Evolutionary conservation across 495 filamentous ascomycete genomes (phyloP).

Genomic region (Amniculicola lignicola): DNA sequence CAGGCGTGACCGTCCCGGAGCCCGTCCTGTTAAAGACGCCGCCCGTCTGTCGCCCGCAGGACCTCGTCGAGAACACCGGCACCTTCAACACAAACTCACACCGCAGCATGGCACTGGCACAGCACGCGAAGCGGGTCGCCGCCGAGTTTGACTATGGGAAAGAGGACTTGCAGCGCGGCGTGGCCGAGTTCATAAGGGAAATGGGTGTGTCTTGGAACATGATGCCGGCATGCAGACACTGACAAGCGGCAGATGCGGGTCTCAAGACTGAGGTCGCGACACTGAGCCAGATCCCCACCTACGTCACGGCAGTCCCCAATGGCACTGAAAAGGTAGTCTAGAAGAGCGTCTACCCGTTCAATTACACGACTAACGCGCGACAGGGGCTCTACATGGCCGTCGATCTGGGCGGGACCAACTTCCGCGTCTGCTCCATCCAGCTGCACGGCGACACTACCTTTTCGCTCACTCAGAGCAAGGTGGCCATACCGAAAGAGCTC

Average conservation of each 20-base stretch:
- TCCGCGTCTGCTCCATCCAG: constrained; percentile 91
- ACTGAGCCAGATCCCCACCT: constrained; percentile 94
- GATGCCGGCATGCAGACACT: neutral
- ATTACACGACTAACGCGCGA: constrained; percentile 10
- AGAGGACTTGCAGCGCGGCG: constrained; percentile 72
- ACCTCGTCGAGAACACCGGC: constrained; percentile 21
- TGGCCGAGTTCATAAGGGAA: constrained; percentile 79
- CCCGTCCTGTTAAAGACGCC: constrained; percentile 12
- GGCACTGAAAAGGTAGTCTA: constrained; percentile 83
- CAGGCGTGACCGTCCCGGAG: constrained; percentile 8
- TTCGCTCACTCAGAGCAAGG: constrained; percentile 85
- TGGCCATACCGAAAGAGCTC: constrained; percentile 80
- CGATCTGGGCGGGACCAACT: constrained; percentile 95
- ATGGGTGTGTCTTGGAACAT: constrained; percentile 56
- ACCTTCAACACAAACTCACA: constrained; percentile 29
- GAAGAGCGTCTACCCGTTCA: neutral
- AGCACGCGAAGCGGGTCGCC: constrained; percentile 74
- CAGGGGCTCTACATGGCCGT: constrained; percentile 95
- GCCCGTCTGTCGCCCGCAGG: constrained; percentile 15
- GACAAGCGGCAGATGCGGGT: constrained; percentile 61
- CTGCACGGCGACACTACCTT: constrained; percentile 91
- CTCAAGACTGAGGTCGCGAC: constrained; percentile 71
- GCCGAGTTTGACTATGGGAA: constrained; percentile 82
- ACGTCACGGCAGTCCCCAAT: constrained; percentile 92
- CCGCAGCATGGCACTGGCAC: constrained; percentile 54